Conservation (phyloP, 768 basidiomycete species). For the Rhodotorula sphaerocarpa region DNA sequence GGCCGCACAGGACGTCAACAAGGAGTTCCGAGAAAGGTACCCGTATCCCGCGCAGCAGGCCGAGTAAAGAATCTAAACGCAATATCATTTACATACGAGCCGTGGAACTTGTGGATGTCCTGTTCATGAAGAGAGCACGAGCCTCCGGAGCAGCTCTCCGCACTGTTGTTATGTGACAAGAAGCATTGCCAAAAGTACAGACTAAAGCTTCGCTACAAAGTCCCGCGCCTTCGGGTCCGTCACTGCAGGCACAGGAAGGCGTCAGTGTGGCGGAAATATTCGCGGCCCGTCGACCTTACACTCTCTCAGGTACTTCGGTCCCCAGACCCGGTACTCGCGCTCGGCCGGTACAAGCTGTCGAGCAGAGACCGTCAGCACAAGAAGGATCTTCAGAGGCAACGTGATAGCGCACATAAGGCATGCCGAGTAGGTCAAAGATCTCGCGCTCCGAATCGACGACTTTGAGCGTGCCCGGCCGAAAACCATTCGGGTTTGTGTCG, state of each 20-base stretch:
- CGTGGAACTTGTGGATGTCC: no score
- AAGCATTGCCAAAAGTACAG: no score
- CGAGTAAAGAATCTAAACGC: no score
- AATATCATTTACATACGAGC: no score
- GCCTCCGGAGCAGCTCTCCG: no score
- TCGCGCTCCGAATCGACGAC: constrained; percentile 31
- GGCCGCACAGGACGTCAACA: constrained; percentile 20
- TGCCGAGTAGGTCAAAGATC: constrained; percentile 31
- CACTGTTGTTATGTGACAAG: no score
- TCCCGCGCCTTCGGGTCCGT: no score
- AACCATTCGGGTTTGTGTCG: constrained; percentile 25
- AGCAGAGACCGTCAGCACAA: not conserved
- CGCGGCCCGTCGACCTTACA: not conserved
- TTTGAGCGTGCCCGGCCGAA: constrained; percentile 20
- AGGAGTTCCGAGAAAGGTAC: constrained; percentile 18
- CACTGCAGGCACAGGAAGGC: no score
- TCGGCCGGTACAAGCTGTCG: constrained; percentile 19
- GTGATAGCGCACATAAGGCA: constrained; percentile 19
- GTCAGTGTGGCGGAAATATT: not conserved
- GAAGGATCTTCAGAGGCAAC: no score
- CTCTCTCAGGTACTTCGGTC: not conserved
- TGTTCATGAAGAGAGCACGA: no score
- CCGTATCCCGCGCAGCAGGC: not conserved
- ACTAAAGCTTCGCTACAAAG: not conserved
- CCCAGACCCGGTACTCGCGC: constrained; percentile 21